Conservation (phyloP, 2,329 filamentous ascomycete genomes). For the Talaromyces pinophilus region DNA sequence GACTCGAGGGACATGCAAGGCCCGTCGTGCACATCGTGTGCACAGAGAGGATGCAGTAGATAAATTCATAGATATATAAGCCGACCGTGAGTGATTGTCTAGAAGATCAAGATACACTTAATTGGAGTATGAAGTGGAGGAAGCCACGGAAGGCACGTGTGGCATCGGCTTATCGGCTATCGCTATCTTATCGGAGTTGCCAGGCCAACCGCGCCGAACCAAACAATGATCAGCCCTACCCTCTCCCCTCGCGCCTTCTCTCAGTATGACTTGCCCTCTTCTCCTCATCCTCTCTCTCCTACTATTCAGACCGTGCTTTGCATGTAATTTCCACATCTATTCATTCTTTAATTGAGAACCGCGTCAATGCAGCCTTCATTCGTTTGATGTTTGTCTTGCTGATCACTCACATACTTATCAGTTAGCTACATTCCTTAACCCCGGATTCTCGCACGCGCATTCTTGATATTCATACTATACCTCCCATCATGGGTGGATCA, state of each 20-base stretch:
- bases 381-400: constrained; percentile 17
- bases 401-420: background rate
- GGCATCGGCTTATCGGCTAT: constrained; percentile 7
- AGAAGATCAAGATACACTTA: background rate
- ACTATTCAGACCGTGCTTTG: background rate
- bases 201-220: constrained; percentile 14
- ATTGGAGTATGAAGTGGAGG: background rate
- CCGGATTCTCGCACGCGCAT: constrained; percentile 36
- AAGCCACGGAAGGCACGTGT: constrained; percentile 15
- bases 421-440: constrained; percentile 23
- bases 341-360: background rate
- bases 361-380: constrained; percentile 30
- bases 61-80: background rate
- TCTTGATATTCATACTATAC: constrained; percentile 15
- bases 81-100: background rate
- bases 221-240: constrained; percentile 21
- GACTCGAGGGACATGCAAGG: constrained; percentile 16
- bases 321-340: background rate
- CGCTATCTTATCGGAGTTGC: constrained; percentile 22
- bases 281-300: constrained; percentile 26
- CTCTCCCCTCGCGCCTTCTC: constrained; percentile 28
- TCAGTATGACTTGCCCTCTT: too few species aligned
- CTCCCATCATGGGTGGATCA: constrained; percentile 50
- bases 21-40: constrained; percentile 16
- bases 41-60: constrained; percentile 14